Percentiles rank a stretch among this genome's conserved stretches.
Conservation (phyloP, 345 rosid species). For the Salix dunnii region DNA sequence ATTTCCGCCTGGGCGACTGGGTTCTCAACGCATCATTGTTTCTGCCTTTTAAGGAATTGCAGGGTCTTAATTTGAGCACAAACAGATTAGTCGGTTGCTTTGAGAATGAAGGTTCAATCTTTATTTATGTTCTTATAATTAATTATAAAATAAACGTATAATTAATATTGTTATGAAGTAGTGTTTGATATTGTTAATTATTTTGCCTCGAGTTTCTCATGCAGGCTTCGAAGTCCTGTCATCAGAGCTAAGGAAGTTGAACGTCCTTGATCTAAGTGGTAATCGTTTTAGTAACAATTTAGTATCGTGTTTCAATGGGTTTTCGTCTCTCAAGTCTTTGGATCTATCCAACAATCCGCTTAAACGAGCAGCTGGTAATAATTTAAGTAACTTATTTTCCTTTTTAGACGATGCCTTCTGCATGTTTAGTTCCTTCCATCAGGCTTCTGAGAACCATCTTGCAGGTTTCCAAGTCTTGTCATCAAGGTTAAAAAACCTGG, state of each 20-base stretch:
- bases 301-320: background rate
- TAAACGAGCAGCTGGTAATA: background rate
- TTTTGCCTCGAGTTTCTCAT: background rate
- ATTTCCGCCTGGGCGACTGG: background rate
- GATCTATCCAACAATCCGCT: background rate
- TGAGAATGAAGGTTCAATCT: background rate
- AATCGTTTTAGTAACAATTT: conserved; percentile 1
- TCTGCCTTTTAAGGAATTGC: conserved; percentile 2
- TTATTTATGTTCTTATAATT: background rate
- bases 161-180: too few relatives aligned
- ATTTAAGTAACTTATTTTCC: too few relatives aligned
- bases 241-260: background rate
- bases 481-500: too few relatives aligned
- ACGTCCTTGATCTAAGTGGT: background rate
- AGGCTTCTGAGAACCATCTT: too few relatives aligned
- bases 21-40: conserved; percentile 9
- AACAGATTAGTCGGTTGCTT: background rate
- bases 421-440: too few relatives aligned
- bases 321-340: conserved; percentile 7
- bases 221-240: conserved; percentile 6
- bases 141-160: too few relatives aligned
- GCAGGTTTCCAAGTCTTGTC: too few relatives aligned
- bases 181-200: too few relatives aligned
- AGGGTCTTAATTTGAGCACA: background rate
- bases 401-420: too few relatives aligned